Conservation (phyloP, 495 filamentous ascomycete species). For the Sabuloglossum arenarium region DNA sequence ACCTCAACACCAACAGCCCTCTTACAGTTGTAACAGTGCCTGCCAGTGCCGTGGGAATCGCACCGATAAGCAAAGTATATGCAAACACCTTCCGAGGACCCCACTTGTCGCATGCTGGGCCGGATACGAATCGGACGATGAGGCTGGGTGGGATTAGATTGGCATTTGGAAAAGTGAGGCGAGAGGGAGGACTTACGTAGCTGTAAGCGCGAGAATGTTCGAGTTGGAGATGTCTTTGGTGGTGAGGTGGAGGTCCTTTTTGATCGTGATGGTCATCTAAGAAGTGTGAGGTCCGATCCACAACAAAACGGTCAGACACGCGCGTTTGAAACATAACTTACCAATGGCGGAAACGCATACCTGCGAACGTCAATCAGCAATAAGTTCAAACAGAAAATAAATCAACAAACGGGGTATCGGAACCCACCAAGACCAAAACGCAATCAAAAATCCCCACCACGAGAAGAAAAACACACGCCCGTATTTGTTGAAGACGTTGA, state of each 20-base stretch:
- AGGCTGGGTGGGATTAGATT: slow-evolving; percentile 27
- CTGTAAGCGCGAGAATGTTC: slow-evolving; percentile 69
- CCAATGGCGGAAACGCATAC: slow-evolving; percentile 64
- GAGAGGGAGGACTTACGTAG: slow-evolving; percentile 42
- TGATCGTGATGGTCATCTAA: slow-evolving; percentile 55
- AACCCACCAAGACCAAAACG: slow-evolving; percentile 75
- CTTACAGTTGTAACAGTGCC: slow-evolving; percentile 48
- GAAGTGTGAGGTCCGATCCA: slow-evolving; percentile 3
- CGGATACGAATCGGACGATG: slow-evolving; percentile 60
- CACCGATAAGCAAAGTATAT: slow-evolving; percentile 46
- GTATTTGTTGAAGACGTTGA: slow-evolving; percentile 67
- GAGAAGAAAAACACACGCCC: slow-evolving; percentile 88
- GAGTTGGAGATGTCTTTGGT: slow-evolving; percentile 66
- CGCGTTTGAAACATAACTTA: slow-evolving; percentile 20
- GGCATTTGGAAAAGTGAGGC: too few species aligned
- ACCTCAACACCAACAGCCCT: slow-evolving; percentile 59
- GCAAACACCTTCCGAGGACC: slow-evolving; percentile 72
- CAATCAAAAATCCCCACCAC: slow-evolving; percentile 89
- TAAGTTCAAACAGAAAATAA: background rate
- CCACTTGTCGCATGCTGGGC: slow-evolving; percentile 66
- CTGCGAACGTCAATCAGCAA: slow-evolving; percentile 1
- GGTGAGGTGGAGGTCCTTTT: slow-evolving; percentile 51
- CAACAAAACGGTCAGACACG: background rate
- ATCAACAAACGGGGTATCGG: background rate
- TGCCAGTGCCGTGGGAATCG: slow-evolving; percentile 67